A percentile compares a stretch with the other conserved stretches of the same genome.
Conservation (phyloP, 768 basidiomycete species). For the Dioszegia crocea region DNA sequence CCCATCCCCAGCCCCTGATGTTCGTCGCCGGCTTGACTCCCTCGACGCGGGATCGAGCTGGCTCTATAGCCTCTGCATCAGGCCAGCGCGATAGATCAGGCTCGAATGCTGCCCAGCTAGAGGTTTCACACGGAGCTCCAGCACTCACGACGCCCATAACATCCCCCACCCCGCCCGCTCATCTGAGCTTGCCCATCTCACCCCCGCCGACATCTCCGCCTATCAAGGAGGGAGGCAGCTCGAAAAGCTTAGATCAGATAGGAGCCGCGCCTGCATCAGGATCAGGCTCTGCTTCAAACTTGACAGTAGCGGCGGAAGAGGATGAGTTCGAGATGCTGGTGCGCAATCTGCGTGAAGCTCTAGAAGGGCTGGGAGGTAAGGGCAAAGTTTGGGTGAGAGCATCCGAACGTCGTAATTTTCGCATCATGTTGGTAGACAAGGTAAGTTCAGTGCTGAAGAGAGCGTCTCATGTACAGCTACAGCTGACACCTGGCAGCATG, state of each 20-base stretch:
- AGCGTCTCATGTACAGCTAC: not conserved
- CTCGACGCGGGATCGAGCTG: conserved; percentile 16
- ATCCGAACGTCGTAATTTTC: conserved; percentile 56
- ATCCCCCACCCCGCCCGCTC: not conserved
- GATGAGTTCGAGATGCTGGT: conserved; percentile 39
- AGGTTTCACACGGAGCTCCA: not conserved
- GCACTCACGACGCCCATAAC: conserved; percentile 11
- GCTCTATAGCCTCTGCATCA: conserved; percentile 8
- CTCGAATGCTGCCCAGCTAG: conserved; percentile 1
- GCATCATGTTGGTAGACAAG: conserved; percentile 78
- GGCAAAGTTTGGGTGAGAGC: conserved; percentile 39
- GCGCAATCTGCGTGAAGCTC: conserved; percentile 26
- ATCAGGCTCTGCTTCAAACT: not conserved
- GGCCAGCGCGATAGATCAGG: not conserved
- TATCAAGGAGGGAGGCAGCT: not conserved
- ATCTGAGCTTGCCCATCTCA: conserved; percentile 6
- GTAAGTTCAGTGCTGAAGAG: conserved; percentile 46
- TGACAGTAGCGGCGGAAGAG: conserved; percentile 7
- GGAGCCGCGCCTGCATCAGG: not conserved
- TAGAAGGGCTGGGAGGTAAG: conserved; percentile 27
- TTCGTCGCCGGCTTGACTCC: conserved; percentile 80
- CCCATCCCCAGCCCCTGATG: conserved; percentile 88
- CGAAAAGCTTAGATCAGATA: not conserved
- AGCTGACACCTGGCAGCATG: conserved; percentile 52
- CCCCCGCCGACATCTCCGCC: conserved; percentile 14